These are phyloP conservation scores for Hanseniaspora taiwanica DNA, from an alignment of 805 yeast species.

Conservation along the genomic window DNA sequence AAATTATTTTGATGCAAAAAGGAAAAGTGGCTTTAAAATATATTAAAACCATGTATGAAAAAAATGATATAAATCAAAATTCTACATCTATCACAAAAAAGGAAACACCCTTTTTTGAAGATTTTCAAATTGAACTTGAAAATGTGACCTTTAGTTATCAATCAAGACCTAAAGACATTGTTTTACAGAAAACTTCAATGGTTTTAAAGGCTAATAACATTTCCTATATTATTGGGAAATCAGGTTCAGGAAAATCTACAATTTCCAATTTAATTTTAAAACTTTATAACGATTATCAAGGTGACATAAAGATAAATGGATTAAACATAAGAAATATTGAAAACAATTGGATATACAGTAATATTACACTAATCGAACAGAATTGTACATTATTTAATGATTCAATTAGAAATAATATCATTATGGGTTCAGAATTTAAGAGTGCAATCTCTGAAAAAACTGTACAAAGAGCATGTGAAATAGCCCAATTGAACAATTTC, in stretches of 20 bases:
- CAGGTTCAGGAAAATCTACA: slow-evolving; percentile 93
- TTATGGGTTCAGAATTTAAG: slow-evolving; percentile 29
- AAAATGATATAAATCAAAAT: too few species aligned
- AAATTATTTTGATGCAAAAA: slow-evolving; percentile 50
- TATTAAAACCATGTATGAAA: slow-evolving; percentile 31
- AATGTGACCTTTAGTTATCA: slow-evolving; percentile 56
- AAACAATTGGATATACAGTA: slow-evolving; percentile 40
- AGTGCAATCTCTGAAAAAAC: slow-evolving; percentile 14
- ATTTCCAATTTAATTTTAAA: slow-evolving; percentile 47
- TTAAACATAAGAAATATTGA: slow-evolving; percentile 31
- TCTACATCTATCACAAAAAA: too few species aligned
- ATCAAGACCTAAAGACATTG: slow-evolving; percentile 33
- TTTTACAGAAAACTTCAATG: slow-evolving; percentile 36
- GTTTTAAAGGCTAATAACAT: slow-evolving; percentile 31
- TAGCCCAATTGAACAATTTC: slow-evolving; percentile 40
- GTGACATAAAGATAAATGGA: slow-evolving; percentile 48
- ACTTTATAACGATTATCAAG: slow-evolving; percentile 40
- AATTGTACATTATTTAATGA: slow-evolving; percentile 51
- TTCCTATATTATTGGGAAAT: slow-evolving; percentile 66
- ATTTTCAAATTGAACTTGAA: slow-evolving; percentile 34
- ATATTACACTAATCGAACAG: slow-evolving; percentile 67
- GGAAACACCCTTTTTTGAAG: background rate
- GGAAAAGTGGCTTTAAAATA: slow-evolving; percentile 56
- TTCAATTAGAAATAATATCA: slow-evolving; percentile 48
- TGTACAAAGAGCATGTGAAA: slow-evolving; percentile 33